Conservation (phyloP, 1,139 yeast genomes). For the Geotrichum restrictum region DNA sequence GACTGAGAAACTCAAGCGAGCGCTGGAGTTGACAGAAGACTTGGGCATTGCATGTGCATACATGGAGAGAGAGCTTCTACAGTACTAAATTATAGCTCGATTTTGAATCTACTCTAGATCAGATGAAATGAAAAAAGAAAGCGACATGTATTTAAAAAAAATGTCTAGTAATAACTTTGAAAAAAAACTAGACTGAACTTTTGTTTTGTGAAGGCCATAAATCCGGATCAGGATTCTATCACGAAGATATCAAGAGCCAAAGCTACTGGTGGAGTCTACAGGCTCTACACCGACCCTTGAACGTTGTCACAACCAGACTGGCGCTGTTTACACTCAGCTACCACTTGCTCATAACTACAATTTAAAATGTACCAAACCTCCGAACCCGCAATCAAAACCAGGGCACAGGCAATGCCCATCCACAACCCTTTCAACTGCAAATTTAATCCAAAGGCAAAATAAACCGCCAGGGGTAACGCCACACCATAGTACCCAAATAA, state of each 20-base stretch:
- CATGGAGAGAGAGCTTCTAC: neutral
- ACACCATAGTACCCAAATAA: constrained; percentile 64
- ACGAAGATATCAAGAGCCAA: too few relatives aligned
- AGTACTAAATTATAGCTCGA: too few relatives aligned
- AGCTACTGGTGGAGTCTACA: too few relatives aligned
- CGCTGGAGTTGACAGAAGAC: constrained; percentile 21
- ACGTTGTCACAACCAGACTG: neutral
- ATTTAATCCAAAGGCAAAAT: constrained; percentile 54
- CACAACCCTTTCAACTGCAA: constrained; percentile 69
- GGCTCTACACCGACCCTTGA: too few relatives aligned
- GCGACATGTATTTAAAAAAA: neutral
- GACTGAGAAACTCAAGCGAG: constrained; percentile 11
- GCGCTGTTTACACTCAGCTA: constrained; percentile 42
- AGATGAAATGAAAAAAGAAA: neutral
- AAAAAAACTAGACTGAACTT: too few relatives aligned
- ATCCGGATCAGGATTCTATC: too few relatives aligned
- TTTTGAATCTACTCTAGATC: too few relatives aligned
- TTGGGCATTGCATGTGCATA: constrained; percentile 18
- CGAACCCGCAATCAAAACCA: constrained; percentile 60
- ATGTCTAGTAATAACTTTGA: neutral
- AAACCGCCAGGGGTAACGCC: constrained; percentile 67
- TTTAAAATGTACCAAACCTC: constrained; percentile 51
- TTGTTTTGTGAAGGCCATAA: too few relatives aligned
- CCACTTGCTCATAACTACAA: constrained; percentile 53
- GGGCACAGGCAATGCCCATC: constrained; percentile 78